A percentile compares a stretch with the other conserved stretches of the same genome.
Evolutionary conservation across 768 basidiomycete genomes (phyloP).

Genomic region (Phaeotremella skinneri): DNA sequence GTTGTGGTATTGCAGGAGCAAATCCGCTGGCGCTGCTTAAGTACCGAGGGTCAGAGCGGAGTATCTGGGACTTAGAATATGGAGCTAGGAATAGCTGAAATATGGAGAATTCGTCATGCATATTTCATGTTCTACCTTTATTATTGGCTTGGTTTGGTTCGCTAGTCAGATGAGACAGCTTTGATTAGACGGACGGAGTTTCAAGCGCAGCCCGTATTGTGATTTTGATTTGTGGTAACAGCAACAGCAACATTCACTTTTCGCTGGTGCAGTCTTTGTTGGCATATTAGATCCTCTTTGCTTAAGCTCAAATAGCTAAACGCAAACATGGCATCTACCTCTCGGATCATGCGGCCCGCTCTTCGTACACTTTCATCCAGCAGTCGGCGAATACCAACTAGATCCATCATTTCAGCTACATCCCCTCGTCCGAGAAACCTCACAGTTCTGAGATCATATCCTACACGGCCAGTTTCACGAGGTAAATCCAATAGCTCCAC

Average conservation of each 20-base stretch:
- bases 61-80: too few relatives aligned
- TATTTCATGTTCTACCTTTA: background rate
- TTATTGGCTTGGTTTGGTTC: background rate
- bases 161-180: background rate
- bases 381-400: background rate
- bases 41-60: too few relatives aligned
- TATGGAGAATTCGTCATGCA: too few relatives aligned
- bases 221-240: background rate
- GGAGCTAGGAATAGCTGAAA: too few relatives aligned
- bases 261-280: background rate
- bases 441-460: background rate
- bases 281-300: background rate
- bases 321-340: background rate
- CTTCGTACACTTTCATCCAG: background rate
- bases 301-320: background rate
- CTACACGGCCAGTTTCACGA: background rate
- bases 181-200: slow-evolving; percentile 1
- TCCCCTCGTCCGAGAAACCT: background rate
- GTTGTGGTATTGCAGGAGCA: background rate
- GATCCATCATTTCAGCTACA: background rate
- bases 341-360: background rate
- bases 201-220: background rate
- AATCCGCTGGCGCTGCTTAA: too few relatives aligned
- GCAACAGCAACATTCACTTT: background rate
- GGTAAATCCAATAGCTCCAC: background rate